Evolutionary conservation across 768 basidiomycete genomes (phyloP).

Genomic region (Polyporus arcularius): DNA sequence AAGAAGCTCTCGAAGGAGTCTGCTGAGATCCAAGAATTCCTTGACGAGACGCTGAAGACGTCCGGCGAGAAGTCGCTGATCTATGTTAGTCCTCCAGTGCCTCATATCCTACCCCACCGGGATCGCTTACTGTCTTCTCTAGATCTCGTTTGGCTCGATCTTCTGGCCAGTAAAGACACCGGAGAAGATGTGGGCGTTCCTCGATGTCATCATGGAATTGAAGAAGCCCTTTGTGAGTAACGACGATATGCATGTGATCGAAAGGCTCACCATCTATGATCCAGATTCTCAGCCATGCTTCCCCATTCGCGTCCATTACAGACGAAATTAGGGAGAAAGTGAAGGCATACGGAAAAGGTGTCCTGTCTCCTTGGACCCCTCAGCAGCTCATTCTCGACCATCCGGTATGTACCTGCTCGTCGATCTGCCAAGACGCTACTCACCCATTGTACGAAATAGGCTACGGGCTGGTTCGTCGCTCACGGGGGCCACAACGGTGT

Average conservation of each 20-base stretch:
- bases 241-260: neutral
- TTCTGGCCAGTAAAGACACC: conserved; percentile 23
- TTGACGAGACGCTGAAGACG: conserved; percentile 13
- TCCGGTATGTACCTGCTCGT: conserved; percentile 14
- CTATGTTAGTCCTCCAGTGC: conserved; percentile 17
- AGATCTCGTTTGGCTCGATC: conserved; percentile 28
- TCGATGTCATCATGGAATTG: conserved; percentile 25
- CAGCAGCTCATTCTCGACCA: conserved; percentile 28
- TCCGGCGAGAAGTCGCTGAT: conserved; percentile 23
- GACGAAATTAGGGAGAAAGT: conserved; percentile 17
- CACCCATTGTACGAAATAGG: conserved; percentile 9
- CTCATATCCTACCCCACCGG: neutral
- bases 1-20: conserved; percentile 12
- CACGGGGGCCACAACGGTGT: conserved; percentile 29
- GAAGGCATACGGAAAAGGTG: conserved; percentile 20
- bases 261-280: neutral
- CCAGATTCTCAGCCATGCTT: conserved; percentile 26
- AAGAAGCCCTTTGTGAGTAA: conserved; percentile 25
- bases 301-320: conserved; percentile 16
- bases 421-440: neutral
- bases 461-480: conserved; percentile 28
- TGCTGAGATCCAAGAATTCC: conserved; percentile 14
- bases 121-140: neutral
- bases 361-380: conserved; percentile 25
- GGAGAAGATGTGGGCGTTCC: conserved; percentile 25